Base-by-base conservation (phyloP, 192 early-diverging fungal species). In the Dissophora globulifera region DNA sequence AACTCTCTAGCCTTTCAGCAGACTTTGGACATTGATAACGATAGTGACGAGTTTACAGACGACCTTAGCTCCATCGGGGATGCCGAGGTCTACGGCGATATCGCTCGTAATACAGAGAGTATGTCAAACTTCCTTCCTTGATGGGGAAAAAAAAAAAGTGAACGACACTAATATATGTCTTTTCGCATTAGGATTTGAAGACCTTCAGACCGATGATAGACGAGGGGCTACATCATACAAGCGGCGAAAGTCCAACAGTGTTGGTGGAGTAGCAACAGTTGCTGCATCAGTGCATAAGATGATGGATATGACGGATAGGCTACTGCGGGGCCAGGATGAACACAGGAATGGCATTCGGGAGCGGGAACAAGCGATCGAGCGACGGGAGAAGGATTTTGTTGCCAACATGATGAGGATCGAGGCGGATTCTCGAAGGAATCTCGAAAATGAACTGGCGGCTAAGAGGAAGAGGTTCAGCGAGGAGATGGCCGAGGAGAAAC, bases 401-500 rank as follows among this genome's bases (percentile, higher is more conserved):
- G 29, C 31, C 2, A 19, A 32, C 13, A 31, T 54, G 52, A 8
- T 20, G 43, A 29, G 30, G 10, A 54, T 30, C 19, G 32, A 54
- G 32, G n/a, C 29, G 8, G 32, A 54, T 8, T 9, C 7, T 8
- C 4, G 49, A 50, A 20, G 27, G 17, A 20, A n/a, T 16, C 6
- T 30, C 27, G 25, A 30, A 5, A 26, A 20, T 2, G 49, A 50
- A 12, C 22, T 35, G 17, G 52, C 31, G n/a, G 29, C 27, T 16
- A 35, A 54, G 52, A 54, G 19, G 52, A 17, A 33, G 52, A 6
- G n/a, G 31, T 50, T 50, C 25, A 50, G 19, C 31, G 35, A 35
- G n/a, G 43, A 45, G 4, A 45, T 45, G 43, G 43, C 43, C 4
- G 43, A 45, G 32, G 52, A 35, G 52, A 54, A 54, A 22, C 31